Evolutionary conservation across 306 rosid genomes (phyloP), one percentile per base, ranked within the genome.

Genomic region (Begonia masoniana): DNA sequence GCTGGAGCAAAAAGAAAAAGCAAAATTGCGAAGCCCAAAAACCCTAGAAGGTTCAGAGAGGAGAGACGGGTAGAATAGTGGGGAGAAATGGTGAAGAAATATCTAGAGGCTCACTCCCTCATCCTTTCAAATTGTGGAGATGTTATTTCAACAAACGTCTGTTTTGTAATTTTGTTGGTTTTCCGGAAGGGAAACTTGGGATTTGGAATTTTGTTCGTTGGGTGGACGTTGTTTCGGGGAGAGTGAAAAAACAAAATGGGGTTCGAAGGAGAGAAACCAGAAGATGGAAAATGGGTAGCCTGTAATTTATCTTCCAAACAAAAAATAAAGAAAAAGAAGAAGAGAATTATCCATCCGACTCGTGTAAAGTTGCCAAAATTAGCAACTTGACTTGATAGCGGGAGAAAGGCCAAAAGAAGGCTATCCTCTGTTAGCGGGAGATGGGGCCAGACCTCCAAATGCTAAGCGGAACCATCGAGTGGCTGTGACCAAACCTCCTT

Each of bases 21-120:
- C 45, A 53, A 43, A 53, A 42, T 50, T 43, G 24, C n/a, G 59
- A 56, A 64, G 58, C 62, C 48, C 57, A 69, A 59, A 59, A 62
- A 54, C 65, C 65, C 76, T 54, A 56, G 50, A 17, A 55, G 52
- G 14, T 52, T 31, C 43, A n/a, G 13, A 51, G 65, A 61, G 41
- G 55, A 50, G 64, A 49, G 13, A 45, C 9, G 31, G 31, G n/a
- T 41, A 46, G 36, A 59, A 24, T 12, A 16, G 9, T 13, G 1
- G 54, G 41, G 49, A 36, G 35, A 31, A 59, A 48, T 41, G 12
- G 49, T 15, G 15, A 39, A 31, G 13, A 50, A 60, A 49, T 48
- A 59, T 60, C 56, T 60, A 15, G 36, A 47, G 5, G 43, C 54
- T 52, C 47, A 43, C 31, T 55, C 50, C 49, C 49, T 45, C 49